Evolutionary conservation across 805 yeast species (phyloP), one percentile per base, ranked within the genome.

Genomic region (Kuraishia borneana): DNA sequence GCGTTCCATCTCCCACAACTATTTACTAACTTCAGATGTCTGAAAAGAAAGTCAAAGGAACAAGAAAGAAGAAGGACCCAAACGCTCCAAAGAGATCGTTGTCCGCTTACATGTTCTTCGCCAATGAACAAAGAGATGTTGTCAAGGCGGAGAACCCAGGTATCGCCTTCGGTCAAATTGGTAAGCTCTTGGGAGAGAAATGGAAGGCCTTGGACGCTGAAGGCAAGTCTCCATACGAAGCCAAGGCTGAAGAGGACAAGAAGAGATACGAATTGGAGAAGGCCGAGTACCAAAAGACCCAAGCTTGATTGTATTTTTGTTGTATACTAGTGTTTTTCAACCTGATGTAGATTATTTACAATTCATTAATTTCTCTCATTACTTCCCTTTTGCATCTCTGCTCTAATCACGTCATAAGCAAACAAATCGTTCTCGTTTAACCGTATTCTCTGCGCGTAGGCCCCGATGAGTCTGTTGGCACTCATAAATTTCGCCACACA

Each of bases 81-180:
- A 88, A 89, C 63, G 98, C 98, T 45, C 98, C 98, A 61, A 92
- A 92, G 84, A 84, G 97, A 65, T 85, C 96, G 18, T 68, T 92
- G 58, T 85, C 96, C 40, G 96, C 97, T 33, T 92, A 89, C 78
- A 88, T 92, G 97, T 89, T 84, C 76, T 92, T 88, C 56, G 97
- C 98, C 50, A 87, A 85, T 59, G 96, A 87, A 56, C 83, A 83
- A 73, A 88, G 98, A 72, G 96, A 89, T 63, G 74, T 76, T 44
- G 95, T 92, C 47, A 78, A 95, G 61, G 78, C 89, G 42, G 97
- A 88, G 61, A 85, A 89, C 73, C 96, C 97, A 51, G 96, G 95
- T 58, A 83, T 88, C 49, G 65, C 88, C 29, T 92, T 92, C 54
- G 98, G 94, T 47, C 94, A 87, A 66, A 89, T 92, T 45, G 97